These are phyloP conservation scores for Eucalyptus caleyi DNA, from an alignment of 345 rosid genomes.

Conservation along the genomic window DNA sequence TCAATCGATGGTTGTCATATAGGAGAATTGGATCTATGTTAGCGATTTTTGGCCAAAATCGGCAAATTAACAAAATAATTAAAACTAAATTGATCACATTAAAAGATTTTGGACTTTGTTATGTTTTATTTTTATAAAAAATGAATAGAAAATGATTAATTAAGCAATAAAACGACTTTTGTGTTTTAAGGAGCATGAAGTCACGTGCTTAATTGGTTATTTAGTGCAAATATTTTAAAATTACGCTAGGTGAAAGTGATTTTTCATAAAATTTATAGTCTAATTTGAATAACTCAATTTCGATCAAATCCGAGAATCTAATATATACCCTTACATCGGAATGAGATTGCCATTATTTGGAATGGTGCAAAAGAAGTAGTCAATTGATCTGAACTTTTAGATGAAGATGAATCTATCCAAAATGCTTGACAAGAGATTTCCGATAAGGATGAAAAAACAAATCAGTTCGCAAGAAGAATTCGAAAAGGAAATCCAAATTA, in stretches of 20 bases:
- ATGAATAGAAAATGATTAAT: background rate
- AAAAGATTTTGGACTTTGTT: background rate
- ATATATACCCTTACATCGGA: rapidly evolving
- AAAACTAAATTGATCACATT: background rate
- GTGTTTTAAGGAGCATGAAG: background rate
- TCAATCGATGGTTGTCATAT: rapidly evolving
- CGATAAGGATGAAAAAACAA: background rate
- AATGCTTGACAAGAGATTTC: rapidly evolving
- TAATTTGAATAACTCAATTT: rapidly evolving
- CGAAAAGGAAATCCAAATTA: background rate
- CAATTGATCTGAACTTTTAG: background rate
- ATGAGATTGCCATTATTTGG: background rate
- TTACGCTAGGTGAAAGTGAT: background rate
- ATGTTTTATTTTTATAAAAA: background rate
- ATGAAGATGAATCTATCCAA: background rate
- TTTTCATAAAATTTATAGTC: rapidly evolving
- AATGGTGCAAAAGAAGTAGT: rapidly evolving
- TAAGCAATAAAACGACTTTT: background rate
- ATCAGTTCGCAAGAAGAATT: background rate
- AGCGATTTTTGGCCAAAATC: rapidly evolving
- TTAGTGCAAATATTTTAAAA: rapidly evolving
- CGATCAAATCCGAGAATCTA: rapidly evolving
- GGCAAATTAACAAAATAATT: rapidly evolving
- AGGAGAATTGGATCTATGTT: rapidly evolving
- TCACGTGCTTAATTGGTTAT: background rate